Percentiles rank a stretch among this genome's conserved stretches.
phyloP scores from a whole-genome alignment of 345 rosid species.

The Cardamine occulta region DNA sequence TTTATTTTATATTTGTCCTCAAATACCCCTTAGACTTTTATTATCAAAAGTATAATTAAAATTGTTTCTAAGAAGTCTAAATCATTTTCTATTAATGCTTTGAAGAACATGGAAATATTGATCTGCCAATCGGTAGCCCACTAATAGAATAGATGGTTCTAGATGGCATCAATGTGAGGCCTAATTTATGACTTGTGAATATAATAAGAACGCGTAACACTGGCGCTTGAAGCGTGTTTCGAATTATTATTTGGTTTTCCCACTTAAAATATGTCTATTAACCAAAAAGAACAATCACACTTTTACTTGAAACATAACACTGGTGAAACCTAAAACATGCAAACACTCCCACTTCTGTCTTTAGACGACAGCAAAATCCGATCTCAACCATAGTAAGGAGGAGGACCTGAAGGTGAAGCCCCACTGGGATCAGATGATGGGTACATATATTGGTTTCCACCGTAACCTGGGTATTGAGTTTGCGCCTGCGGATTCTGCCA shows the following conservation, averaged over 20 bases:
- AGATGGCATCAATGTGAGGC: neutral
- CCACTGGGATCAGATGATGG: conserved; percentile 46
- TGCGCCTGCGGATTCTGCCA: conserved; percentile 72
- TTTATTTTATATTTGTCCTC: neutral
- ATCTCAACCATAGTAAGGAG: conserved; percentile 45
- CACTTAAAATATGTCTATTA: conserved; percentile 17
- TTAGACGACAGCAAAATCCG: conserved; percentile 23
- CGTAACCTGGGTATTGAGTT: conserved; percentile 45
- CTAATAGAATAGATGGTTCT: neutral
- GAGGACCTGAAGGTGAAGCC: conserved; percentile 42
- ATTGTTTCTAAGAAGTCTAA: too few relatives aligned
- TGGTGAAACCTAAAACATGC: conserved; percentile 31
- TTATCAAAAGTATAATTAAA: too few relatives aligned
- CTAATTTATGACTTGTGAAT: neutral
- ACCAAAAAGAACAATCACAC: conserved; percentile 27
- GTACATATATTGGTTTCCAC: conserved; percentile 51
- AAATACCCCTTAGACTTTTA: neutral
- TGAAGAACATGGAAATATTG: neutral
- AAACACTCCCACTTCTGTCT: conserved; percentile 24
- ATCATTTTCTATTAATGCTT: neutral
- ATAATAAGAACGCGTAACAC: neutral
- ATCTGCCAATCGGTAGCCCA: neutral
- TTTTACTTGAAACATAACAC: conserved; percentile 30
- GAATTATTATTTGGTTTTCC: conserved; percentile 27
- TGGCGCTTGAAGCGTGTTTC: conserved; percentile 1